These are phyloP conservation scores for Colletotrichum liriopes DNA, from an alignment of 2,329 filamentous ascomycete species.

Conservation along the genomic window DNA sequence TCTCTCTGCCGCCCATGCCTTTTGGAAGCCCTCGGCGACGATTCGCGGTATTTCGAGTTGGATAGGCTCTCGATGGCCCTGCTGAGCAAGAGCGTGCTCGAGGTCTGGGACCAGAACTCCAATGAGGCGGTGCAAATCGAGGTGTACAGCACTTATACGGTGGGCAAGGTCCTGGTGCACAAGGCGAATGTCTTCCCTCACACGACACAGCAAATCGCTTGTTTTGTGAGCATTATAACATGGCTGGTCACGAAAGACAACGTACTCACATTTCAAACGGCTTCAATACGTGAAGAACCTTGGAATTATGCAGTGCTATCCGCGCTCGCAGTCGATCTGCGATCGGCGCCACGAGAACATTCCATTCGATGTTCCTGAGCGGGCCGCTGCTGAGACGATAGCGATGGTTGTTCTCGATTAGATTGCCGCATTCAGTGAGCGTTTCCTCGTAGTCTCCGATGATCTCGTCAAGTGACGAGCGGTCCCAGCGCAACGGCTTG, in stretches of 20 bases:
- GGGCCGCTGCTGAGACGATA: constrained; percentile 48
- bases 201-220: constrained; percentile 52
- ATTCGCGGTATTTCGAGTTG: constrained; percentile 44
- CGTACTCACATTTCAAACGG: constrained; percentile 55
- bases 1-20: constrained; percentile 23
- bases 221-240: constrained; percentile 7
- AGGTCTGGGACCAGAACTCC: constrained; percentile 45
- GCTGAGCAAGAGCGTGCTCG: constrained; percentile 41
- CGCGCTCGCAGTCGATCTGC: constrained; percentile 52
- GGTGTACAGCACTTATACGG: constrained; percentile 38
- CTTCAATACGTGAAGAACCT: constrained; percentile 52
- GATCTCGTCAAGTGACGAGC: constrained; percentile 45
- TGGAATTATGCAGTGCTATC: constrained; percentile 54
- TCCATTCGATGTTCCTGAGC: constrained; percentile 55
- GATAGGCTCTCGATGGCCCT: constrained; percentile 31
- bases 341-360: constrained; percentile 52
- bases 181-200: constrained; percentile 47
- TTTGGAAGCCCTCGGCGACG: constrained; percentile 43
- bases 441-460: constrained; percentile 53
- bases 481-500: constrained; percentile 44
- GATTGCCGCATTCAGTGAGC: constrained; percentile 50
- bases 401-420: constrained; percentile 50
- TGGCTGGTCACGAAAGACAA: too few species aligned
- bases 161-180: constrained; percentile 44
- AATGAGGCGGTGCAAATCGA: constrained; percentile 44